These are phyloP conservation scores for Amanita muscaria DNA, from an alignment of 768 basidiomycete species.

Conservation along the genomic window DNA sequence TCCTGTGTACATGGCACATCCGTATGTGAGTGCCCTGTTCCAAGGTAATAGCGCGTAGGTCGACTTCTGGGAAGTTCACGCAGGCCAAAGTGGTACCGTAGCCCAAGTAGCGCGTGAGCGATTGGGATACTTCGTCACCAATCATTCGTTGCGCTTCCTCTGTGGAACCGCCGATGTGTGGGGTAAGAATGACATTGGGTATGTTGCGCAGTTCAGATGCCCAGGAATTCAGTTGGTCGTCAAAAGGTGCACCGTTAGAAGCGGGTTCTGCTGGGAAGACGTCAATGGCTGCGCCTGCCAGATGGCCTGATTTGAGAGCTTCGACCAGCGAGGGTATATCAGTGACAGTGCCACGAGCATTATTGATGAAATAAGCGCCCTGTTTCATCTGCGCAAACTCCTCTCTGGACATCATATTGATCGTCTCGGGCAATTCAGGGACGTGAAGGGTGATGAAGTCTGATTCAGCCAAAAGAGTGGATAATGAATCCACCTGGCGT, in stretches of 20 bases:
- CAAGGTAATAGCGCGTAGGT: slow-evolving; percentile 82
- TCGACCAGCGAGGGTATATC: slow-evolving; percentile 87
- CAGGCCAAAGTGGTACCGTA: slow-evolving; percentile 86
- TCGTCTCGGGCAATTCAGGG: slow-evolving; percentile 93
- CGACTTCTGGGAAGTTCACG: slow-evolving; percentile 99
- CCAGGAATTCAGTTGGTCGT: slow-evolving; percentile 84
- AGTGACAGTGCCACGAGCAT: slow-evolving; percentile 91
- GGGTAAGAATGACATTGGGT: slow-evolving; percentile 92
- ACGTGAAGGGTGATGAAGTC: slow-evolving; percentile 97
- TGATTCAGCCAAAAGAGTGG: slow-evolving; percentile 61
- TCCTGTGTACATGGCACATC: slow-evolving; percentile 92
- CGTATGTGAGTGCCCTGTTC: slow-evolving; percentile 79
- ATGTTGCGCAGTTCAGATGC: slow-evolving; percentile 62
- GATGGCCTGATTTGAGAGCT: slow-evolving; percentile 74
- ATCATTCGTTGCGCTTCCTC: slow-evolving; percentile 98
- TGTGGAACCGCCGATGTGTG: slow-evolving; percentile 98
- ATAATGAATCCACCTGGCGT: slow-evolving; percentile 76
- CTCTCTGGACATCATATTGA: slow-evolving; percentile 76
- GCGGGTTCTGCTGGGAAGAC: slow-evolving; percentile 94
- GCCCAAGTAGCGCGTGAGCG: slow-evolving; percentile 83
- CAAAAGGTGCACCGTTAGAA: slow-evolving; percentile 83
- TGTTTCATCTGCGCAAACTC: slow-evolving; percentile 89
- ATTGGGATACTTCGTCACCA: slow-evolving; percentile 85
- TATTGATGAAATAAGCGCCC: slow-evolving; percentile 95
- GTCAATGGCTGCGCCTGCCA: slow-evolving; percentile 86